Conservation (phyloP, 257 asterid genomes). For the Gentiana dahurica region DNA sequence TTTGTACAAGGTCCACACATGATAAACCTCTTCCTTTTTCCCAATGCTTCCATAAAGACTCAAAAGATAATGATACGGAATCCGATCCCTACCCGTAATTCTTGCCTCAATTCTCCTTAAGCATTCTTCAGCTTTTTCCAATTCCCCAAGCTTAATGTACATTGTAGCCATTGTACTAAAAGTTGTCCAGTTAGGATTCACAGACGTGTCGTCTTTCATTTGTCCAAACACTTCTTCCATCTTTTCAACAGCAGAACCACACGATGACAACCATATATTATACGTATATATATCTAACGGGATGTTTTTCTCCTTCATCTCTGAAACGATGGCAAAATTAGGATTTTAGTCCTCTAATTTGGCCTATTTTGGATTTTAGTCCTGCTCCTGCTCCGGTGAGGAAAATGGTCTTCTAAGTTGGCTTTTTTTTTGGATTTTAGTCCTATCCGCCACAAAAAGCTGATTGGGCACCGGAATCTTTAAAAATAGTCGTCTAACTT, state of each 20-base stretch:
- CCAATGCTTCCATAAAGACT: conserved; percentile 64
- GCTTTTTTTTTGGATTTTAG: too few species aligned
- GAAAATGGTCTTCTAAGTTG: too few species aligned
- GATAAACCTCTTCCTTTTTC: conserved; percentile 56
- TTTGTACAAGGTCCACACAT: conserved; percentile 72
- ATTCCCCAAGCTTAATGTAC: conserved; percentile 42
- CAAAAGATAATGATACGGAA: conserved; percentile 69
- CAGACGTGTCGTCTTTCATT: conserved; percentile 49
- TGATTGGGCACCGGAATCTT: too few species aligned
- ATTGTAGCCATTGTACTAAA: conserved; percentile 79
- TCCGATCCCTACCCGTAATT: conserved; percentile 58
- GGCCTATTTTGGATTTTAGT: too few species aligned
- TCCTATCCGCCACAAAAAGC: too few species aligned
- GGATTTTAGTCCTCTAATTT: too few species aligned
- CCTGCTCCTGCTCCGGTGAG: too few species aligned
- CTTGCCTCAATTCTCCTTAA: conserved; percentile 52
- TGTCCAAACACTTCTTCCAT: conserved; percentile 60
- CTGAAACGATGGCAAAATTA: conserved; percentile 10
- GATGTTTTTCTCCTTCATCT: conserved; percentile 54
- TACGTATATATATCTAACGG: conserved; percentile 54
- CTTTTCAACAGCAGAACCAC: conserved; percentile 47
- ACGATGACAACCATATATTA: conserved; percentile 71
- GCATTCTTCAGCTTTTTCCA: conserved; percentile 55
- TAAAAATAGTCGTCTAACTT: too few species aligned
- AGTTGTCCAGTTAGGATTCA: conserved; percentile 79